phyloP scores from a whole-genome alignment of 805 yeast species.

The Candida arabinofermentans region DNA sequence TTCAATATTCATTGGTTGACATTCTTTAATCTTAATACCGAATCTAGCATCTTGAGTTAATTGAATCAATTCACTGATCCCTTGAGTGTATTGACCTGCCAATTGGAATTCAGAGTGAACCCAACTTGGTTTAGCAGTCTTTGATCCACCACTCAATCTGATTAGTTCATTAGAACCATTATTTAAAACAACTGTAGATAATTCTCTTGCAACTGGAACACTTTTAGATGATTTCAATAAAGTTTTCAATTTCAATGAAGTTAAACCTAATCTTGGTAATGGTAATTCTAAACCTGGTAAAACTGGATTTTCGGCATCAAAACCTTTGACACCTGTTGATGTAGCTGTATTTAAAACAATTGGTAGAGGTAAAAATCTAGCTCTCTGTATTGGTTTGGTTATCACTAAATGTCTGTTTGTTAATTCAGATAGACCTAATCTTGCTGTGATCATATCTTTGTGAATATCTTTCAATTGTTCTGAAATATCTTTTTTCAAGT shows the following conservation, averaged over 20 bases:
- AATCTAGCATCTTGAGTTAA: slow-evolving; percentile 64
- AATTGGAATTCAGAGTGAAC: slow-evolving; percentile 76
- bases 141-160: slow-evolving; percentile 77
- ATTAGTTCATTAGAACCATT: slow-evolving; percentile 51
- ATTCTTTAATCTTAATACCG: slow-evolving; percentile 63
- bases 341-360: slow-evolving; percentile 59
- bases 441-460: slow-evolving; percentile 55
- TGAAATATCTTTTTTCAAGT: slow-evolving; percentile 33
- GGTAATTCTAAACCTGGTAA: slow-evolving; percentile 76
- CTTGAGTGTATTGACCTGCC: slow-evolving; percentile 40
- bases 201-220: slow-evolving; percentile 70
- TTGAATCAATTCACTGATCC: slow-evolving; percentile 51
- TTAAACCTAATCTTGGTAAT: slow-evolving; percentile 67
- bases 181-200: slow-evolving; percentile 65
- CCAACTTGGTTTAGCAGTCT: slow-evolving; percentile 75
- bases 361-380: slow-evolving; percentile 69
- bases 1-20: slow-evolving; percentile 46
- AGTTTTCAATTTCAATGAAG: slow-evolving; percentile 63
- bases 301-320: slow-evolving; percentile 58
- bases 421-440: slow-evolving; percentile 78
- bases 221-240: slow-evolving; percentile 51
- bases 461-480: slow-evolving; percentile 43
- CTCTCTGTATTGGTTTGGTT: slow-evolving; percentile 66
- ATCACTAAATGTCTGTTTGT: slow-evolving; percentile 75
- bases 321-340: slow-evolving; percentile 63